These are phyloP conservation scores for Poronia punctata DNA, from an alignment of 495 filamentous ascomycete species.

Conservation along the genomic window DNA sequence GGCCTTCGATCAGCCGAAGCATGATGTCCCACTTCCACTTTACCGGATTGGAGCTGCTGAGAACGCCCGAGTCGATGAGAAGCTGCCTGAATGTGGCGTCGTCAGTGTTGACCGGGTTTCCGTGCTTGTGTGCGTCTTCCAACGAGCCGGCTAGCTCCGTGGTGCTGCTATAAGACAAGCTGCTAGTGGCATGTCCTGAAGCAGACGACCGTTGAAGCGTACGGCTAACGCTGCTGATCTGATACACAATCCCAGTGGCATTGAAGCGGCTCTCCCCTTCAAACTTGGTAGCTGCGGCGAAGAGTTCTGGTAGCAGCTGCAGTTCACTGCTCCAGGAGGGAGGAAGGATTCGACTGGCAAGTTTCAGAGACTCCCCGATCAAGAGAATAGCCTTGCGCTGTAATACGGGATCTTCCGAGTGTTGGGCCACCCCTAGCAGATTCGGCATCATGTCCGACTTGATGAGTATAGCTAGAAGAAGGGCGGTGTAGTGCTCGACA, in stretches of 20 bases:
- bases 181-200: constrained; percentile 29
- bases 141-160: constrained; percentile 35
- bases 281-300: constrained; percentile 67
- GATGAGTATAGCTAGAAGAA: constrained; percentile 80
- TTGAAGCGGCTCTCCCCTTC: constrained; percentile 64
- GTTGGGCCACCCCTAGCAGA: constrained; percentile 62
- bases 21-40: constrained; percentile 99
- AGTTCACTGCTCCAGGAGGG: constrained; percentile 67
- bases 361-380: constrained; percentile 81
- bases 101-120: constrained; percentile 68
- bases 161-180: constrained; percentile 28
- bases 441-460: constrained; percentile 76
- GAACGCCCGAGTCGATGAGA: constrained; percentile 78
- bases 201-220: constrained; percentile 76
- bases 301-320: constrained; percentile 77
- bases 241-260: constrained; percentile 83
- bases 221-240: constrained; percentile 93
- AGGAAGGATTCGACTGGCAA: constrained; percentile 80
- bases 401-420: constrained; percentile 64
- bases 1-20: constrained; percentile 84
- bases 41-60: constrained; percentile 74
- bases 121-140: constrained; percentile 64
- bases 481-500: constrained; percentile 84
- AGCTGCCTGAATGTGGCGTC: constrained; percentile 80
- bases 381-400: constrained; percentile 85